These are phyloP conservation scores for Aspergillus glaucus DNA, from an alignment of 2,329 filamentous ascomycete species.

Conservation along the genomic window DNA sequence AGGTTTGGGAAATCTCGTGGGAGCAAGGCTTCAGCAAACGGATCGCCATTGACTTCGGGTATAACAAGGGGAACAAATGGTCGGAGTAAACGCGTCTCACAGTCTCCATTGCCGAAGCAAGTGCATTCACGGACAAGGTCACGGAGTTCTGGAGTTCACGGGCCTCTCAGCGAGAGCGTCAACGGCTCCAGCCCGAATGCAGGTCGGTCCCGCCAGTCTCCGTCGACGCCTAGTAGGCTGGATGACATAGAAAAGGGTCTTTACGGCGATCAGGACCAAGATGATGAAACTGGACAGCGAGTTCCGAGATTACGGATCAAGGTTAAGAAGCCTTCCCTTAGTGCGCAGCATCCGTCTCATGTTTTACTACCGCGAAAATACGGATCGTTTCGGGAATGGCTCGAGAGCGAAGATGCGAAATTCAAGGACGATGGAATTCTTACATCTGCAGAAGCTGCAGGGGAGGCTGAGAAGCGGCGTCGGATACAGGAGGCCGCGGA, in stretches of 20 bases:
- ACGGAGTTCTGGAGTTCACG: slow-evolving; percentile 20
- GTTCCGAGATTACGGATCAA: slow-evolving; percentile 40
- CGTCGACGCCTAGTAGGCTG: slow-evolving; percentile 13
- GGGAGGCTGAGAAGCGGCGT: slow-evolving; percentile 64
- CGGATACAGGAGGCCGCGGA: slow-evolving; percentile 67
- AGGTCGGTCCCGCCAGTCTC: slow-evolving; percentile 21
- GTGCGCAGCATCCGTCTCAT: slow-evolving; percentile 48
- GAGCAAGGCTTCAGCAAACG: slow-evolving; percentile 25
- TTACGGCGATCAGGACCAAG: slow-evolving; percentile 11
- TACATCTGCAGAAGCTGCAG: slow-evolving; percentile 56
- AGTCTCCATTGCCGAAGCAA: slow-evolving; percentile 22
- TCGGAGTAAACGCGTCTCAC: slow-evolving; percentile 17
- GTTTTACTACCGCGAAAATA: slow-evolving; percentile 41
- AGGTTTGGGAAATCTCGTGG: slow-evolving; percentile 24
- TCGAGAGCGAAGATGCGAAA: slow-evolving; percentile 45
- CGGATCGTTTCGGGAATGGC: slow-evolving; percentile 59
- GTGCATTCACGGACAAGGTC: slow-evolving; percentile 23
- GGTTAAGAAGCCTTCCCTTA: slow-evolving; percentile 46
- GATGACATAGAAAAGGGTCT: slow-evolving; percentile 7
- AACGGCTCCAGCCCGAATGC: slow-evolving; percentile 19
- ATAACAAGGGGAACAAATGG: slow-evolving; percentile 15
- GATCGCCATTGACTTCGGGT: slow-evolving; percentile 19
- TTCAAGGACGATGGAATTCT: slow-evolving; percentile 38
- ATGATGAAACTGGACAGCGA: slow-evolving; percentile 17
- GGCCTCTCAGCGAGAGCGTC: slow-evolving; percentile 8